A percentile compares a stretch with the other conserved stretches of the same genome.
Evolutionary conservation across 139 green algal genomes (phyloP).

Genomic region (Chlamydomonas sp.): DNA sequence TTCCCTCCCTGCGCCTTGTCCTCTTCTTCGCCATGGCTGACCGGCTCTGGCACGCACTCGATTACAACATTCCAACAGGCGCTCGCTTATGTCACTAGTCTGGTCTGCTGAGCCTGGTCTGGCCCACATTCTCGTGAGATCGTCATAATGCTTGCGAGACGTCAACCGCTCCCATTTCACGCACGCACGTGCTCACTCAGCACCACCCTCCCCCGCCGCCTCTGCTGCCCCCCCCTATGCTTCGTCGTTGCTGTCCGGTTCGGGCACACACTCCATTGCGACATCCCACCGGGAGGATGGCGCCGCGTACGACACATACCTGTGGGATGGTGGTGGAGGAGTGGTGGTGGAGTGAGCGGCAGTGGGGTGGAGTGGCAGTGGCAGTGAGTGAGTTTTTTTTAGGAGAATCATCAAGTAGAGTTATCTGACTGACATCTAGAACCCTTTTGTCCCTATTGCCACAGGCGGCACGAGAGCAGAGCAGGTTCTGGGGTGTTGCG

Average conservation of each 20-base stretch:
- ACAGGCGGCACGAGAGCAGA: background rate
- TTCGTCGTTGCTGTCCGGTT: slow-evolving; percentile 37
- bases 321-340: background rate
- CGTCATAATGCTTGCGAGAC: too few species aligned
- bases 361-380: background rate
- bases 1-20: background rate
- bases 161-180: too few species aligned
- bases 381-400: background rate
- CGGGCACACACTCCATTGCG: slow-evolving; percentile 50
- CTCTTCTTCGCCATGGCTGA: slow-evolving; percentile 27
- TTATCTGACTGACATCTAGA: background rate
- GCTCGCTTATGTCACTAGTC: too few species aligned
- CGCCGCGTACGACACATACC: slow-evolving; percentile 22
- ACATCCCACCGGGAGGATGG: slow-evolving; percentile 47
- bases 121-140: too few species aligned
- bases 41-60: slow-evolving; percentile 50
- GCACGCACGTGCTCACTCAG: background rate
- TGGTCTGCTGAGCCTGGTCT: too few species aligned
- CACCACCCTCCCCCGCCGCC: slow-evolving; percentile 9
- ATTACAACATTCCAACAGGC: slow-evolving; percentile 52
- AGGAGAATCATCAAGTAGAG: background rate
- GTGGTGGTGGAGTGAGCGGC: background rate
- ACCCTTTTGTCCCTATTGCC: background rate
- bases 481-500: slow-evolving; percentile 20
- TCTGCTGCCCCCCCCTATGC: background rate